Base-by-base conservation (phyloP, 1,284 basidiomycete genomes). In the Apiotrichum gracile region DNA sequence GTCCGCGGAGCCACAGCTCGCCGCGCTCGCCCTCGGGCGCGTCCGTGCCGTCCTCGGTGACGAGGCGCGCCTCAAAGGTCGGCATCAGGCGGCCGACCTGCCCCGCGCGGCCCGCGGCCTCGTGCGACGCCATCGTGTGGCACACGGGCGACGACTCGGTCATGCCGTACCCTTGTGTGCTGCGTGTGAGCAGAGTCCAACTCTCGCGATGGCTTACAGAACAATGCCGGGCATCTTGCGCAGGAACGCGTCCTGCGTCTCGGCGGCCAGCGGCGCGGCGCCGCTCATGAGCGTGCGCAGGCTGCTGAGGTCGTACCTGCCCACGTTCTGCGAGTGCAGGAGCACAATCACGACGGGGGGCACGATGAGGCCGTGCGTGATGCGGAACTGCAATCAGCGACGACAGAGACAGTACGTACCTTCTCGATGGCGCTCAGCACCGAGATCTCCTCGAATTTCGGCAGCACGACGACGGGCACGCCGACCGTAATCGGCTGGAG, bases 1-100 rank as follows among this genome's bases (percentile, higher is more conserved):
- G 85, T 0, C 88, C 88, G 47, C 83, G 78, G 6, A 90, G 57
- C 85, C 87, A 90, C 14, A 94, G 65, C 69, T 94, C n/a, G n/a
- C n/a, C n/a, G n/a, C n/a, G n/a, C n/a, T n/a, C 91, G 3, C 91
- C 91, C 0, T 81, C 73, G 55, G 83, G 74, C 16, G 79, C 81
- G 45, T 71, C 73, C 42, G 65, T 68, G 7, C 62, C 59, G 12
- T 69, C 64, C 2, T 56, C 49, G 48, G 67, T 61, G 12, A 93
- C 83, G 16, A 96, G 70, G 8, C 87, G 80, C 0, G 85, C 83
- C 67, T 91, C 82, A 25, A 91, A 79, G 58, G 88, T 89, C 0
- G 92, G 85, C 12, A 93, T 68, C 2, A 93, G 76, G 2, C 78
- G 69, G 0, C 92, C 91, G 40, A 87, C 81, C 38, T 82, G 80